Evolutionary conservation across 2,329 filamentous ascomycete species (phyloP), one percentile per base, ranked within the genome.

Genomic region (Neophaeococcomyces mojaviensis): DNA sequence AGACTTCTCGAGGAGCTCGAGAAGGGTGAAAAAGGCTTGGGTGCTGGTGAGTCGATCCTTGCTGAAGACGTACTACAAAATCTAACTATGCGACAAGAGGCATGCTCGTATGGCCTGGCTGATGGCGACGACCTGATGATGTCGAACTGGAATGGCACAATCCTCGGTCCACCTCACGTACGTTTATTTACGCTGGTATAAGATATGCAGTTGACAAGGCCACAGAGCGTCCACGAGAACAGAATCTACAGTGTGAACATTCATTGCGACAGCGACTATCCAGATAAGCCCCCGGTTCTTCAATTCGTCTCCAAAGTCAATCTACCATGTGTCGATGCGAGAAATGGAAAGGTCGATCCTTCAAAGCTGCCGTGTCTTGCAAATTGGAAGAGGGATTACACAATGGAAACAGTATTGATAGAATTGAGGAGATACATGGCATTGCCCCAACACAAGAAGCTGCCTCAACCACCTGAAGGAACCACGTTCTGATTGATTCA

Each of bases 91-190:
- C 28, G 13, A 39, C 47, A 58, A 92, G 92, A 97, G 72, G 89
- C 89, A 51, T 97, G 90, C 72, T 97, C 92, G 36, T 97, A 97
- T 60, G 92, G 92, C 59, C 79, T 98, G 47, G 88, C 90, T 55
- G 88, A 97, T 65, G 83, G 86, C 39, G 89, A 96, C 63, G 92
- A 98, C 62, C 78, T 96, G 54, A 79, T 92, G 67, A 95, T 98
- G 89, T 90, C 86, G 54, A 88, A 96, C 74, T 98, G 92, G 92
- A 95, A 94, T 62, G 92, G 90, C 60, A 98, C 92, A 13, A 97
- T 98, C 55, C 81, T 96, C 40, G 92, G 92, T 1, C 92, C 92
- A 57, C 90, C 92, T 64, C 89, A 97, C 67, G 92, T 96, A 75
- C 62, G 86, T 71, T 24, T 13, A 16, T 10, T 4, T 24, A 18